Conservation (phyloP, 2,329 filamentous ascomycete species). For the Fusarium denticulatum region DNA sequence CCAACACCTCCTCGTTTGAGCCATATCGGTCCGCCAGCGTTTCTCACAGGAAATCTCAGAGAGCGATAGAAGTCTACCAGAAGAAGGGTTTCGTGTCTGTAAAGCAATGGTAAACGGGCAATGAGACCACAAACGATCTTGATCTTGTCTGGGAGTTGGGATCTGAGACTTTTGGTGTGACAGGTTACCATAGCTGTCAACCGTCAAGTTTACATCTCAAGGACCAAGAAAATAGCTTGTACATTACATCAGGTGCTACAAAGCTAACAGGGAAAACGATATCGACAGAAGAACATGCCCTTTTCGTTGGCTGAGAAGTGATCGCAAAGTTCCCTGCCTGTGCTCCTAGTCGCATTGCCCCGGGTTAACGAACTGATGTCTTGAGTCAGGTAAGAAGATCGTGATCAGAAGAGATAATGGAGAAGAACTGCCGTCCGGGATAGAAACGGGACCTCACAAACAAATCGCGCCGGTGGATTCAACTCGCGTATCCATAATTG, state of each 20-base stretch:
- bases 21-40: neutral
- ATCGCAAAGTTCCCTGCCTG: constrained; percentile 8
- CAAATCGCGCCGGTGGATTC: neutral
- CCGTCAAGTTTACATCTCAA: neutral
- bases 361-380: neutral
- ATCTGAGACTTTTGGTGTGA: neutral
- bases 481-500: neutral
- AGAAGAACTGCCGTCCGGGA: neutral
- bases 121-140: constrained; percentile 14
- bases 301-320: neutral
- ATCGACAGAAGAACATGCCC: neutral
- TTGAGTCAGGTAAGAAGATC: constrained; percentile 28
- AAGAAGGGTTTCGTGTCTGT: constrained; percentile 4
- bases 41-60: constrained; percentile 3
- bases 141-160: neutral
- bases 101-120: constrained; percentile 20
- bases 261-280: neutral
- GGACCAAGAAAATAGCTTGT: neutral
- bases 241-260: neutral
- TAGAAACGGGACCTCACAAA: neutral
- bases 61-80: constrained; percentile 27
- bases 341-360: neutral
- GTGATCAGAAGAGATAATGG: constrained; percentile 7
- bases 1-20: constrained; percentile 12
- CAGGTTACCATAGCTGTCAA: neutral